phyloP scores from a whole-genome alignment of 768 basidiomycete genomes.

The Auriculariales sp. region DNA sequence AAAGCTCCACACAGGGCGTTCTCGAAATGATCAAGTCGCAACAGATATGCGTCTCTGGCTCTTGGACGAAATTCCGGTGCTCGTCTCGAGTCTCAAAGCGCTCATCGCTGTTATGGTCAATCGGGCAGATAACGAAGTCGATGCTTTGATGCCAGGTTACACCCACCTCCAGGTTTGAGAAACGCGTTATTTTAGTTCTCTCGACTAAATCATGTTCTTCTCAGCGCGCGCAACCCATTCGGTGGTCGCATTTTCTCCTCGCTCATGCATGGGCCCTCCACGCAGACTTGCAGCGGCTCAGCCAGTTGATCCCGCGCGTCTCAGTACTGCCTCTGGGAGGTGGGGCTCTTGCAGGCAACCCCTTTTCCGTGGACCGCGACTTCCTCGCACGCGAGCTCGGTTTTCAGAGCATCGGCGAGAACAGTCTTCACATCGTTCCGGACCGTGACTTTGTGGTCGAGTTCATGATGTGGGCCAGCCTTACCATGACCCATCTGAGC shows the following conservation, averaged over 20 bases:
- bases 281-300: conserved; percentile 75
- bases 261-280: conserved; percentile 90
- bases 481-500: conserved; percentile 88
- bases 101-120: conserved; percentile 82
- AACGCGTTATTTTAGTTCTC: neutral
- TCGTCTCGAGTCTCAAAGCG: conserved; percentile 55
- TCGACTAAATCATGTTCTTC: neutral
- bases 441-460: conserved; percentile 97
- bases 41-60: conserved; percentile 98
- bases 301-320: conserved; percentile 74
- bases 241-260: conserved; percentile 94
- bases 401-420: conserved; percentile 79
- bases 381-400: conserved; percentile 84
- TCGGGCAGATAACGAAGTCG: conserved; percentile 86
- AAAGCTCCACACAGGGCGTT: conserved; percentile 93
- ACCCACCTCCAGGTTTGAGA: conserved; percentile 78
- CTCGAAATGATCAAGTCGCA: conserved; percentile 95
- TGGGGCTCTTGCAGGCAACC: conserved; percentile 92
- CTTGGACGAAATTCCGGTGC: conserved; percentile 53
- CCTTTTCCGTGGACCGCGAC: conserved; percentile 86
- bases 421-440: conserved; percentile 91
- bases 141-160: conserved; percentile 86
- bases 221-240: conserved; percentile 93
- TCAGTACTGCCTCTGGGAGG: conserved; percentile 89
- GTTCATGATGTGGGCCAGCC: conserved; percentile 90